Conservation (phyloP, 2,329 filamentous ascomycete genomes). For the Gremmenia infestans region DNA sequence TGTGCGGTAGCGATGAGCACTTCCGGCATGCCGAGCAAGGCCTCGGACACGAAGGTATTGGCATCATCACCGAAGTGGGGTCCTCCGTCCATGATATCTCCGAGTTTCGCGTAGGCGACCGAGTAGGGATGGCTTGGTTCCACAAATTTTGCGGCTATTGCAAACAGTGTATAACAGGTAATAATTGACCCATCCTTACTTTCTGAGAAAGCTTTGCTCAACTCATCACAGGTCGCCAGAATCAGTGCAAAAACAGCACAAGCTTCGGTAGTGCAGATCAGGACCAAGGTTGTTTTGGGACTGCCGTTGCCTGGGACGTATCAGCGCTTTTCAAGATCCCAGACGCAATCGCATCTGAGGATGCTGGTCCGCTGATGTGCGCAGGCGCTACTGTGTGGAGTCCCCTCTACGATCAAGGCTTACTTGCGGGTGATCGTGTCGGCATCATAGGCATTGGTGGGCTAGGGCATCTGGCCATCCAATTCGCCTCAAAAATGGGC, state of each 20-base stretch:
- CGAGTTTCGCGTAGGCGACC: constrained; percentile 33
- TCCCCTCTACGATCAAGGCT: constrained; percentile 7
- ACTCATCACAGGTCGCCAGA: constrained; percentile 35
- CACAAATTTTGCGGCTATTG: constrained; percentile 39
- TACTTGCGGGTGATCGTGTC: constrained; percentile 62
- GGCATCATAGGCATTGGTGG: constrained; percentile 69
- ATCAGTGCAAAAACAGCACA: constrained; percentile 35
- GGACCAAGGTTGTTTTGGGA: constrained; percentile 42
- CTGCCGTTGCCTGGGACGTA: constrained; percentile 35
- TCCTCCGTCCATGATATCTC: constrained; percentile 23
- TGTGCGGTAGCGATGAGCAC: constrained; percentile 54
- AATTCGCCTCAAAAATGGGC: constrained; percentile 64
- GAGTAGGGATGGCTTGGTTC: constrained; percentile 42
- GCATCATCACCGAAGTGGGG: constrained; percentile 37
- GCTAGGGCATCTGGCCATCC: constrained; percentile 64
- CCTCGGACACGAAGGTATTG: constrained; percentile 45
- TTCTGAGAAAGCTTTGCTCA: constrained; percentile 36
- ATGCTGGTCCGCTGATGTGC: constrained; percentile 64
- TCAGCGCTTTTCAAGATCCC: constrained; percentile 44
- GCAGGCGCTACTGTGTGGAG: constrained; percentile 60
- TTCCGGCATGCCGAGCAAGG: constrained; percentile 30
- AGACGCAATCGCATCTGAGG: constrained; percentile 40
- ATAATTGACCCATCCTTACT: neutral
- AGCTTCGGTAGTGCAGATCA: constrained; percentile 36
- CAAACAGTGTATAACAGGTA: constrained; percentile 33